Conservation (phyloP, 177 flowering plant species). For the Vitis hybrid region DNA sequence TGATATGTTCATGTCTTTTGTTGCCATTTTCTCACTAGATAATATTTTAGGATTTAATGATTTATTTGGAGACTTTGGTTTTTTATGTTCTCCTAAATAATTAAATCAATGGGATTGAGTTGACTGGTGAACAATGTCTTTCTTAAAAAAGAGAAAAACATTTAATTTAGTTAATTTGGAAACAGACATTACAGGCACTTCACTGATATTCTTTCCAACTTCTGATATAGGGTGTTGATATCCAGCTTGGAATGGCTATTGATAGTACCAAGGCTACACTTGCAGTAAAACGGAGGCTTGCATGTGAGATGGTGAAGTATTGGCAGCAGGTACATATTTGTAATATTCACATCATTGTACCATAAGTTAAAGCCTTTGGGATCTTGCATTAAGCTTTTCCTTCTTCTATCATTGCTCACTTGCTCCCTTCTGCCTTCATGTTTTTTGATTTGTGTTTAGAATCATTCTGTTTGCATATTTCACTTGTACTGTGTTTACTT, state of each 20-base stretch:
- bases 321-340: slow-evolving; percentile 84
- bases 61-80: background rate
- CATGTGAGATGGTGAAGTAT: slow-evolving; percentile 97
- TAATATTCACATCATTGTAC: background rate
- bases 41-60: too few species aligned
- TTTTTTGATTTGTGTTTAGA: background rate
- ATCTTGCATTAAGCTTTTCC: too few species aligned
- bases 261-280: slow-evolving; percentile 96
- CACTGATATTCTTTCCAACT: background rate
- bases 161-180: background rate
- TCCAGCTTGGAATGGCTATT: slow-evolving; percentile 97
- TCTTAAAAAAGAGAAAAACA: background rate
- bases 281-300: slow-evolving; percentile 96
- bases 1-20: too few species aligned
- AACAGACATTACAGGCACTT: background rate
- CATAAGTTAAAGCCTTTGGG: too few species aligned
- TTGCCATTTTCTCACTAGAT: too few species aligned
- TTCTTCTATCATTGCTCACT: too few species aligned
- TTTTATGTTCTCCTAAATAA: background rate
- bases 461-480: too few species aligned
- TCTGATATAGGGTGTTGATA: slow-evolving; percentile 67
- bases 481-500: too few species aligned
- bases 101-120: background rate
- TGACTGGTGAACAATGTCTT: too few species aligned
- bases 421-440: background rate